phyloP scores from a whole-genome alignment of 768 basidiomycete genomes.

The Lactifluus volemus region DNA sequence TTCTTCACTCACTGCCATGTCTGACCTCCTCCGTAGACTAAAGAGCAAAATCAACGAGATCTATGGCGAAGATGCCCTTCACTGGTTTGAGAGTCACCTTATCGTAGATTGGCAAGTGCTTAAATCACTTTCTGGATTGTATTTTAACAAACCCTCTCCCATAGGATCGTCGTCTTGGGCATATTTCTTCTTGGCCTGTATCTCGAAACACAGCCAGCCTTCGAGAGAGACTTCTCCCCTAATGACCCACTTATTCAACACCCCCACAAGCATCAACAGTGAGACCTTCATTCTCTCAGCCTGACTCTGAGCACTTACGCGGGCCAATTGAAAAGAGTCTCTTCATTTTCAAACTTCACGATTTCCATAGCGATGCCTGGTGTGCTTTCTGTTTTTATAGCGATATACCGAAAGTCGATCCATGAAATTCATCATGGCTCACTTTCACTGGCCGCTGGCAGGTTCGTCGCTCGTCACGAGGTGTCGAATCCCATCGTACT shows the following conservation, averaged over 20 bases:
- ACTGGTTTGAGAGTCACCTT: constrained; percentile 35
- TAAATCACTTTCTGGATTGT: not conserved
- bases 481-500: not conserved
- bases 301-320: not conserved
- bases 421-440: constrained; percentile 50
- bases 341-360: constrained; percentile 37
- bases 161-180: constrained; percentile 27
- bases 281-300: not conserved
- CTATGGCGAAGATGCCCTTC: constrained; percentile 9
- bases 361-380: constrained; percentile 42
- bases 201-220: constrained; percentile 27
- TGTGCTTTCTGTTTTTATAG: constrained; percentile 30
- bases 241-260: constrained; percentile 45
- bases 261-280: constrained; percentile 15
- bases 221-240: constrained; percentile 23
- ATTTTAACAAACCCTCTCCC: constrained; percentile 2
- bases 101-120: constrained; percentile 42
- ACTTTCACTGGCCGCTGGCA: constrained; percentile 38
- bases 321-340: constrained; percentile 33
- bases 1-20: not conserved
- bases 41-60: constrained; percentile 10
- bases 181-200: constrained; percentile 38
- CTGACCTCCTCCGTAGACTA: constrained; percentile 1
- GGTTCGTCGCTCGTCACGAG: constrained; percentile 21
- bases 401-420: constrained; percentile 36